Conservation (phyloP, 78 protist species). For the Creolimax fragrantissima region DNA sequence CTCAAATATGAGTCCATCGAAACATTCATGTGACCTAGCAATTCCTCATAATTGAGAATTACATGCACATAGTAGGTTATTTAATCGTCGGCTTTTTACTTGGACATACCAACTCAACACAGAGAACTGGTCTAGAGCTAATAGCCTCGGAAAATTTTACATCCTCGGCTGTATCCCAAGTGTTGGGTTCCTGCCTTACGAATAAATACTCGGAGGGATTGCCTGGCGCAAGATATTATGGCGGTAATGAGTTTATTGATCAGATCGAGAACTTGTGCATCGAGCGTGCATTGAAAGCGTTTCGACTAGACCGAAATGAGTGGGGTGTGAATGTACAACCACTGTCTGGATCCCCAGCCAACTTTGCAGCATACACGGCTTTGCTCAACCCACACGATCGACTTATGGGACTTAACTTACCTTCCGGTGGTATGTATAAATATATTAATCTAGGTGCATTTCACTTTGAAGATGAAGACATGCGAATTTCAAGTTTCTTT, state of each 20-base stretch:
- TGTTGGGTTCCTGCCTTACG: slow-evolving; percentile 91
- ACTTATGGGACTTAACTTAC: slow-evolving; percentile 97
- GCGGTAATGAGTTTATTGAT: slow-evolving; percentile 51
- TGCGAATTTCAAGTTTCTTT: no score
- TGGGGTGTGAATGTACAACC: slow-evolving; percentile 99
- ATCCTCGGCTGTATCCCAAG: slow-evolving; percentile 93
- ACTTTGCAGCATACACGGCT: slow-evolving; percentile 89
- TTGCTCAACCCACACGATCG: slow-evolving; percentile 96
- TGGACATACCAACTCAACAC: no score
- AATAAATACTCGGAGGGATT: slow-evolving; percentile 99
- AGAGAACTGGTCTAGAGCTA: slow-evolving; percentile 82
- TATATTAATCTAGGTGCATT: no score
- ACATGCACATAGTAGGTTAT: no score
- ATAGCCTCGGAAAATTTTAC: slow-evolving; percentile 98
- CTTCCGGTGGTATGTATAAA: slow-evolving; percentile 65
- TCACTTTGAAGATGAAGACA: no score
- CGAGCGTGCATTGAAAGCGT: slow-evolving; percentile 85
- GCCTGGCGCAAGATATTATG: slow-evolving; percentile 52
- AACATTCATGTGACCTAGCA: no score
- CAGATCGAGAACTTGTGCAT: slow-evolving; percentile 77
- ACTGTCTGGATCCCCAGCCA: slow-evolving; percentile 77
- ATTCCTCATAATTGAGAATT: no score
- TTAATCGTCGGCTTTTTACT: no score
- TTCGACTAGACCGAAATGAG: slow-evolving; percentile 62
- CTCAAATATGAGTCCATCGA: no score